phyloP scores from a whole-genome alignment of 129 eudicot species.

The Flaveria brownii region DNA sequence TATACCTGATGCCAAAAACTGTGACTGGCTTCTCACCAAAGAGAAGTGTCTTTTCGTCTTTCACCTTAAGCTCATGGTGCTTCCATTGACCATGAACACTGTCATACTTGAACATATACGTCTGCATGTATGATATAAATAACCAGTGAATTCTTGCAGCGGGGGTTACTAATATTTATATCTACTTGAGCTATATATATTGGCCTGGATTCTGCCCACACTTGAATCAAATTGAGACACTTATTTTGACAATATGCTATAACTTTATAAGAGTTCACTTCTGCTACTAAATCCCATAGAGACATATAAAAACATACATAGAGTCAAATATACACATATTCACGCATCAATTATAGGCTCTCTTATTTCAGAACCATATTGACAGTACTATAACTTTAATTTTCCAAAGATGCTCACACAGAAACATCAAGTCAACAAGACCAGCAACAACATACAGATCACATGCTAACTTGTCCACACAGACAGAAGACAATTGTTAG shows the following conservation, averaged over 20 bases:
- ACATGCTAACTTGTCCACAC: neutral
- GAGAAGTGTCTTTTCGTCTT: constrained; percentile 76
- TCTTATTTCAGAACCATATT: constrained; percentile 1
- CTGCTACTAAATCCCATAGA: neutral
- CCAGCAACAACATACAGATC: too few relatives aligned
- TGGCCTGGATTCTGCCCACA: neutral
- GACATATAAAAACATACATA: neutral
- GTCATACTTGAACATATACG: constrained; percentile 83
- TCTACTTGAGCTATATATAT: neutral
- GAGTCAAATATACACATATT: neutral
- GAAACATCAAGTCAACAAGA: neutral
- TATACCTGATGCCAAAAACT: constrained; percentile 54
- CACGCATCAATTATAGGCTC: neutral
- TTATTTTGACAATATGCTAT: neutral
- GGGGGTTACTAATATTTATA: neutral
- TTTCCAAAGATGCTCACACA: neutral
- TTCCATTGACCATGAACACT: constrained; percentile 83
- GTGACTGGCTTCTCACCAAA: constrained; percentile 65
- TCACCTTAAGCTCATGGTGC: constrained; percentile 64
- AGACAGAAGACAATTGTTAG: neutral
- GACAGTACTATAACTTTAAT: neutral
- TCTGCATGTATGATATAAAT: constrained; percentile 34
- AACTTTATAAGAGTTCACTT: neutral
- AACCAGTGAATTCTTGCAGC: neutral
- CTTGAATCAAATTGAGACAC: neutral